Base-by-base conservation (phyloP, 176 grass and related monocot species). In the Coix lacrymajobi region DNA sequence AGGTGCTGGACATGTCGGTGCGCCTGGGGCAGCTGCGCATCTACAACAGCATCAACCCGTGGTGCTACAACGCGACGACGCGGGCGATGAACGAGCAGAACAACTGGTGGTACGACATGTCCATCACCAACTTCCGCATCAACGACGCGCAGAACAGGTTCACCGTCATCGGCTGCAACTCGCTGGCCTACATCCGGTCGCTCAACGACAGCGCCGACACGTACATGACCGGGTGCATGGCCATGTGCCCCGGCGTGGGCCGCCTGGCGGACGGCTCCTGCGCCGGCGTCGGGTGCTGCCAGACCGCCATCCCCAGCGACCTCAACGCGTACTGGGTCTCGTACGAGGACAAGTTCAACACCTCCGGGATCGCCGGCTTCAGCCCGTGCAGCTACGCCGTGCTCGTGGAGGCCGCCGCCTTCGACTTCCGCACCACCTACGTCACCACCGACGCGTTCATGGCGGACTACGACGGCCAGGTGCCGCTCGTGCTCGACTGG, bases 281-380 rank as follows among this genome's bases (percentile, higher is more conserved):
- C 94, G 79, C 80, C 5, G 92, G 94, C 14, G 40, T 89, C 31
- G 92, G 94, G 1, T 97, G 94, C 88, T 97, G 94, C 85, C 89
- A 97, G 75, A 83, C 84, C 3, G 88, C 83, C 13, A 90, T 94
- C 41, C 94, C 92, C 2, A 11, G 61, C 2, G 80, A 73, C 11
- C 85, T 90, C 34, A 85, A 69, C 44, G 82, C 68, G 3, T 88
- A 88, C 82, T 17, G 14, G n/a, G 44, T 92, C 8, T 15, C 37
- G 9, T 97, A 94, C 71, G 73, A 79, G 24, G 38, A 30, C 28
- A 82, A 84, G 71, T 85, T 79, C 37, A 89, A 94, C 61, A 66
- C 65, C 12, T 67, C 84, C 34, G 58, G 4, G 11, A 71, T 68
- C 13, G 37, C 49, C 13, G 10, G 19, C 3, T 89, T 79, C 61